Conservation (phyloP, 1,284 basidiomycete species). For the Ganoderma boninense region DNA sequence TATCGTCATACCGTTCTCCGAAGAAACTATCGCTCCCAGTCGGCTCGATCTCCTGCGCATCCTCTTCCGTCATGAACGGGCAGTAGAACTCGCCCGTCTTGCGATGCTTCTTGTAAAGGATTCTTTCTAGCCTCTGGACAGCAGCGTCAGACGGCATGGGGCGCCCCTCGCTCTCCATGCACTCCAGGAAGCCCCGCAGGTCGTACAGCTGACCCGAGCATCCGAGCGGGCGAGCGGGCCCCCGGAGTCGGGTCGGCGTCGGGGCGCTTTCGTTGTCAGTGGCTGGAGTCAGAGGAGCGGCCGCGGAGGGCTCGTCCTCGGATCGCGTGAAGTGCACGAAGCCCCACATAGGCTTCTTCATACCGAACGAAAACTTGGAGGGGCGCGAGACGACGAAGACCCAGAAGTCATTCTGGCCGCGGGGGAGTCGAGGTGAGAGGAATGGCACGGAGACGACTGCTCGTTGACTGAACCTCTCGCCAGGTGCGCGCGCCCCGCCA, state of each 20-base stretch:
- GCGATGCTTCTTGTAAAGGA: slow-evolving; percentile 7
- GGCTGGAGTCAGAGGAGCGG: too few relatives aligned
- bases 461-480: background rate
- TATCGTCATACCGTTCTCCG: background rate
- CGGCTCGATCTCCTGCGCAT: background rate
- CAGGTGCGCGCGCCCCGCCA: background rate
- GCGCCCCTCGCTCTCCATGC: slow-evolving; percentile 16
- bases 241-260: background rate
- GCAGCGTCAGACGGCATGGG: slow-evolving; percentile 16
- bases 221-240: background rate
- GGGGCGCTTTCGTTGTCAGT: background rate
- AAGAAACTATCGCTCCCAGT: background rate
- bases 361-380: background rate
- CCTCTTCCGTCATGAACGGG: slow-evolving; percentile 1
- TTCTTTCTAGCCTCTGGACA: slow-evolving; percentile 11
- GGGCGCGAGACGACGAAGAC: background rate
- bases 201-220: slow-evolving; percentile 5
- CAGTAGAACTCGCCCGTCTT: slow-evolving; percentile 1
- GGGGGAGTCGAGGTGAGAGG: background rate
- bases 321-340: slow-evolving; percentile 11
- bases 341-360: slow-evolving; percentile 1
- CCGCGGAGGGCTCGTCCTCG: background rate
- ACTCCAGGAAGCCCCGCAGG: slow-evolving; percentile 15
- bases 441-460: slow-evolving; percentile 14
- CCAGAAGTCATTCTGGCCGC: slow-evolving; percentile 14